These are phyloP conservation scores for Phytopythium chamaehyphon DNA, from an alignment of 352 stramenopile genomes.

Conservation along the genomic window DNA sequence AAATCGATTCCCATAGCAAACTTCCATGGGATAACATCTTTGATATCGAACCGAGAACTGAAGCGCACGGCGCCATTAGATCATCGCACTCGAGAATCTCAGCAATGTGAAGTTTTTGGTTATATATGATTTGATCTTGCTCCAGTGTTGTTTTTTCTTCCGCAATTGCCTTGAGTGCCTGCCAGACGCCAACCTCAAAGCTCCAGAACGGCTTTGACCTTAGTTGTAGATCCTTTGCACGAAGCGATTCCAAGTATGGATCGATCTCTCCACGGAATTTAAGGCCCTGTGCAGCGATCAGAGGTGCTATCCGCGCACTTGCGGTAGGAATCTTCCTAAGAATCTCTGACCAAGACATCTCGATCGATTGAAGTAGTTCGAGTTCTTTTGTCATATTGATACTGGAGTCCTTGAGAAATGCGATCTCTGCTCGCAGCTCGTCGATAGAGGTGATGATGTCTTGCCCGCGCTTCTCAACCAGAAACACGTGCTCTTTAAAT, in stretches of 20 bases:
- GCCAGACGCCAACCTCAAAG: slow-evolving; percentile 39
- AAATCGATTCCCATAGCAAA: slow-evolving; percentile 85
- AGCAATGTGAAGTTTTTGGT: slow-evolving; percentile 83
- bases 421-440: slow-evolving; percentile 57
- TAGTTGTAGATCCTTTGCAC: slow-evolving; percentile 44
- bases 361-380: slow-evolving; percentile 46
- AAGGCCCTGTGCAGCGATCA: slow-evolving; percentile 54
- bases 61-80: slow-evolving; percentile 76
- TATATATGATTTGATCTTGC: slow-evolving; percentile 31
- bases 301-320: slow-evolving; percentile 57
- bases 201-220: slow-evolving; percentile 61
- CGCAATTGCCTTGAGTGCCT: slow-evolving; percentile 35
- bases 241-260: slow-evolving; percentile 78
- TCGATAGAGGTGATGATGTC: slow-evolving; percentile 60
- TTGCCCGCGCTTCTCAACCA: slow-evolving; percentile 71
- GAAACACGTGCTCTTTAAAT: slow-evolving; percentile 76
- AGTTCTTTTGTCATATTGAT: slow-evolving; percentile 49
- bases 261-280: slow-evolving; percentile 76
- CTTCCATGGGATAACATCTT: slow-evolving; percentile 68
- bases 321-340: slow-evolving; percentile 57
- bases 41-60: slow-evolving; percentile 75
- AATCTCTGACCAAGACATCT: slow-evolving; percentile 62
- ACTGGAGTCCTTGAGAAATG: slow-evolving; percentile 59
- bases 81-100: slow-evolving; percentile 92
- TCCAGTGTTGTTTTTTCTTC: slow-evolving; percentile 32